Conservation (phyloP, 345 rosid genomes). For the Durio zibethinus region DNA sequence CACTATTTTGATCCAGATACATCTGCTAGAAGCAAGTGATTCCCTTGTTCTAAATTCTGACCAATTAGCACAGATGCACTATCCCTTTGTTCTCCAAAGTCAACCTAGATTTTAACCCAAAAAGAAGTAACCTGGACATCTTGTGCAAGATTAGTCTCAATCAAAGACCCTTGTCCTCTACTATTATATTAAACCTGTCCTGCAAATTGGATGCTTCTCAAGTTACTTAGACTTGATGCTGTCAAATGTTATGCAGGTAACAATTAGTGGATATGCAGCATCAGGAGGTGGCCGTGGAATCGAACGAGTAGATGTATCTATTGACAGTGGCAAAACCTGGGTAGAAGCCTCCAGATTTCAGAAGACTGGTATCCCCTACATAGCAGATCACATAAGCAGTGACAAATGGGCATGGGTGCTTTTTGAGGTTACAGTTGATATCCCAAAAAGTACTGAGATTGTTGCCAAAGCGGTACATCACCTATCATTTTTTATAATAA, state of each 20-base stretch:
- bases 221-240: conserved; percentile 3
- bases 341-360: conserved; percentile 78
- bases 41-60: neutral
- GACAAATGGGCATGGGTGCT: conserved; percentile 98
- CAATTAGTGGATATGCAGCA: conserved; percentile 74
- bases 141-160: conserved; percentile 5
- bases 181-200: neutral
- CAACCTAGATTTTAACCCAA: conserved; percentile 7
- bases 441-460: conserved; percentile 50
- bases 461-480: conserved; percentile 84
- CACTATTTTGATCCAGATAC: neutral
- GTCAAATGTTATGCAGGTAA: conserved; percentile 44
- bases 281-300: conserved; percentile 99
- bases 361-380: conserved; percentile 51
- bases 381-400: conserved; percentile 52
- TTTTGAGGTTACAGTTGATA: conserved; percentile 66
- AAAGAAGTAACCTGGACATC: neutral
- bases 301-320: conserved; percentile 81
- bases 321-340: conserved; percentile 86
- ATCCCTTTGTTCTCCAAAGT: neutral
- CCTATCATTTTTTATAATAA: conserved; percentile 6
- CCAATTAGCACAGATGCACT: neutral
- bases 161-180: neutral
- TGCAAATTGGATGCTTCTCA: neutral
- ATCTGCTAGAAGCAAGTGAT: neutral